Base-by-base conservation (phyloP, 2,329 filamentous ascomycete genomes). In the Colletotrichum lini region DNA sequence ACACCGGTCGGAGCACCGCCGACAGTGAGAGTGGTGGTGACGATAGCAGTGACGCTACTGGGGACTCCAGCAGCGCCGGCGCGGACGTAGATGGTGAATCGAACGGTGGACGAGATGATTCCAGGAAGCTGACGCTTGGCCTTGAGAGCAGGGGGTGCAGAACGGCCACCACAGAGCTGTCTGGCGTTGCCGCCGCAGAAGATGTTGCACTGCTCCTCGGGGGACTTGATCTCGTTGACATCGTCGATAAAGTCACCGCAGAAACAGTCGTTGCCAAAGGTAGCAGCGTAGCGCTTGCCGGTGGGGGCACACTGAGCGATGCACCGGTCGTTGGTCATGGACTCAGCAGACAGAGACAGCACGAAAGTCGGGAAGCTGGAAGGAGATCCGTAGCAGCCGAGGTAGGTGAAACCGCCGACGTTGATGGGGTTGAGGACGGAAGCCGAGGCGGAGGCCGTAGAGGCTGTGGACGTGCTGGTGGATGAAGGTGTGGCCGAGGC, bases 101-200 rank as follows among this genome's bases (percentile, higher is more conserved):
- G 52, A 35, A 70, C 42, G 54, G 47, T 21, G 9, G 60, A 18
- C 13, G 59, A 16, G 54, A 67, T 49, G 35, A 50, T 47, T 16
- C 42, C 42, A 15, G 13, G 44, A 18, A 16, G 35, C 66, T 72
- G 59, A 21, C 59, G 60, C 42, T 44, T 44, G 42, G 42, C 72
- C 65, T 70, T 72, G 21, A 56, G 16, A 49, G 38, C 35, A 23
- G 42, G 18, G 15, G 38, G 45, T 21, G 68, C 54, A 21, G 76
- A 64, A n/a, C 78, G 72, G 13, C 85, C 85, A 53, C 85, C 85
- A 75, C 86, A 88, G 69, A 80, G 78, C 74, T 85, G 74, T 3
- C 18, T n/a, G 0, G 73, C 68, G 69, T 85, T 77, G 1, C 85
- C 85, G 0, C 84, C 81, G 68, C 86, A 87, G 0, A 76, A 75